These are phyloP conservation scores for Trichoderma koningii DNA, from an alignment of 2,329 filamentous ascomycete genomes.

Conservation along the genomic window DNA sequence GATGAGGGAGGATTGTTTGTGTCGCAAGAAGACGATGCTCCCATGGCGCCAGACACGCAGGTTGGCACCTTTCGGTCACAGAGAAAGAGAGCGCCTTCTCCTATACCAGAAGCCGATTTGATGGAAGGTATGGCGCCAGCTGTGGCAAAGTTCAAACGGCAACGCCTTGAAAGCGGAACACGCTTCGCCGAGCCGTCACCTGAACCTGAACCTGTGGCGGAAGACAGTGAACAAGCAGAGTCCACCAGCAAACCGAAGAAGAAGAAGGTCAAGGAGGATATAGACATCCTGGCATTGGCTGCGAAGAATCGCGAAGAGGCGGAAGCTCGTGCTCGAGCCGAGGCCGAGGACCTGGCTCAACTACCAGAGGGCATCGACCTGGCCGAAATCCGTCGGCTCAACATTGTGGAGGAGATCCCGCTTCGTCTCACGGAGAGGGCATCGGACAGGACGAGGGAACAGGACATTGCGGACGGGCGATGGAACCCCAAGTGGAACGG, in stretches of 20 bases:
- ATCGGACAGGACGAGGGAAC: conserved; percentile 44
- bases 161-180: conserved; percentile 63
- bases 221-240: conserved; percentile 27
- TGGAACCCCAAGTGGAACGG: conserved; percentile 95
- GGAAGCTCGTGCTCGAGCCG: conserved; percentile 61
- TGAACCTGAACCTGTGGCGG: conserved; percentile 31
- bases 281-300: conserved; percentile 69
- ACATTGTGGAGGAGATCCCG: conserved; percentile 76
- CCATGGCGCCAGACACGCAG: conserved; percentile 32
- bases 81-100: conserved; percentile 51
- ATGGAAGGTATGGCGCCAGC: conserved; percentile 76
- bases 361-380: conserved; percentile 68
- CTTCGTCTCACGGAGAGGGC: conserved; percentile 48
- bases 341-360: conserved; percentile 56
- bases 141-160: conserved; percentile 76
- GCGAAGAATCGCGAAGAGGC: conserved; percentile 64
- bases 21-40: conserved; percentile 48
- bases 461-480: conserved; percentile 56
- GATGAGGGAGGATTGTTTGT: conserved; percentile 58
- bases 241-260: conserved; percentile 37
- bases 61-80: conserved; percentile 35
- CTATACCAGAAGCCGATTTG: conserved; percentile 54
- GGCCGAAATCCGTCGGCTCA: conserved; percentile 70
- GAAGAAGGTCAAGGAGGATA: conserved; percentile 57
- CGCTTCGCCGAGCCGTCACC: conserved; percentile 43